Evolutionary conservation across 345 rosid species (phyloP), one percentile per base, ranked within the genome.

Genomic region (Raphanus raphanistrum): DNA sequence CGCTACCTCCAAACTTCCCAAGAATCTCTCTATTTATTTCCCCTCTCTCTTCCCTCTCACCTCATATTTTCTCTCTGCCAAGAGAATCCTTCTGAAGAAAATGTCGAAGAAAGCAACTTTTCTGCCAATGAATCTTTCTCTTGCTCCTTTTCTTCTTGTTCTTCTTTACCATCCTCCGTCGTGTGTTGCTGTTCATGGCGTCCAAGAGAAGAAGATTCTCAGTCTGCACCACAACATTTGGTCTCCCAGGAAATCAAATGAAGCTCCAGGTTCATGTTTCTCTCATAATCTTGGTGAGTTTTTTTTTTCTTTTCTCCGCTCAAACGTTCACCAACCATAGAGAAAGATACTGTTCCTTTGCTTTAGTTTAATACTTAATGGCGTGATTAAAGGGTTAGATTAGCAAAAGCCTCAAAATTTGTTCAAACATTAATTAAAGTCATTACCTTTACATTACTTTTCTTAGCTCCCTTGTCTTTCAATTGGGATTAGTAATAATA

Each of bases 1-100:
- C 82, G 70, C 82, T 74, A 27, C 79, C 72, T 80, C 82, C 82
- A 80, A 80, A 74, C 79, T 75, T 33, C 76, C 76, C 82, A 80
- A 80, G 79, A 80, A 75, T 80, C 79, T 75, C 79, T 80, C 76
- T 74, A 26, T 57, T 16, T 7, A 15, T 12, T 6, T 28, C 15
- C 3, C 15, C 8, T 29, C 64, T 57, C 67, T 57, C 41, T 4
- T 60, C 70, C 68, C 66, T 21, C 72, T 21, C 64, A 16, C 32
- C 71, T 64, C 50, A 36, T 71, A 28, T 62, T 77, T 76, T 28
- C 33, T 28, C 27, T 72, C 77, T 48, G 45, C 61, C 32, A 3
- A 72, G 73, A 66, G 68, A 72, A 66, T 72, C 69, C 68, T 60
- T 16, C 65, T 68, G 13, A 38, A 5, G 48, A 63, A 79, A 79